Conservation (phyloP, 805 yeast species). For the Kregervanrija pseudodelftensis region DNA sequence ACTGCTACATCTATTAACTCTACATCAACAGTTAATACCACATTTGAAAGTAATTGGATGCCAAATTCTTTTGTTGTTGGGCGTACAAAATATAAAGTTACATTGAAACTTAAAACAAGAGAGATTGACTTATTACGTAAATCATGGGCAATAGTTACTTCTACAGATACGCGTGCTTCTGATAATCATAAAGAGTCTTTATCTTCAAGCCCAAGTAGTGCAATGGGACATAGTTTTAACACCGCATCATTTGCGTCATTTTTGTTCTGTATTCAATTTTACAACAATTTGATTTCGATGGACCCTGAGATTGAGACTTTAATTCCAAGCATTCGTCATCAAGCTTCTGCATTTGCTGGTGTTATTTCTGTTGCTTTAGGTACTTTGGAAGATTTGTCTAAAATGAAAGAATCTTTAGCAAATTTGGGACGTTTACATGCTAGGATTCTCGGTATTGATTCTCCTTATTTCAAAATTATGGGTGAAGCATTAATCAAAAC, state of each 20-base stretch:
- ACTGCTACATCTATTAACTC: conserved; percentile 24
- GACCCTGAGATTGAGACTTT: conserved; percentile 53
- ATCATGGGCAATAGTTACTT: conserved; percentile 39
- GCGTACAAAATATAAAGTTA: conserved; percentile 17
- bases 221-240: conserved; percentile 9
- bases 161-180: conserved; percentile 9
- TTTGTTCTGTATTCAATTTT: conserved; percentile 69
- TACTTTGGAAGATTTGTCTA: conserved; percentile 51
- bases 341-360: conserved; percentile 75
- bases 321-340: conserved; percentile 73
- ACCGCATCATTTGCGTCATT: conserved; percentile 41
- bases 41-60: conserved; percentile 28
- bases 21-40: conserved; percentile 19
- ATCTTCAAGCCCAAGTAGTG: not conserved
- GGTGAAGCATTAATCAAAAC: conserved; percentile 67
- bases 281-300: conserved; percentile 57
- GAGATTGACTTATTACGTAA: conserved; percentile 40
- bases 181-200: conserved; percentile 1
- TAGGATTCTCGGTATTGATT: conserved; percentile 66
- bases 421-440: conserved; percentile 70
- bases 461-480: conserved; percentile 61
- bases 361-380: conserved; percentile 62
- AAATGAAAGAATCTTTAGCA: conserved; percentile 51
- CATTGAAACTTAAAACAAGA: conserved; percentile 20
- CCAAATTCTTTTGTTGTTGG: conserved; percentile 25